A percentile compares a stretch with the other conserved stretches of the same genome.
phyloP scores from a whole-genome alignment of 192 early-diverging fungal species.

The Radiomyces spectabilis region DNA sequence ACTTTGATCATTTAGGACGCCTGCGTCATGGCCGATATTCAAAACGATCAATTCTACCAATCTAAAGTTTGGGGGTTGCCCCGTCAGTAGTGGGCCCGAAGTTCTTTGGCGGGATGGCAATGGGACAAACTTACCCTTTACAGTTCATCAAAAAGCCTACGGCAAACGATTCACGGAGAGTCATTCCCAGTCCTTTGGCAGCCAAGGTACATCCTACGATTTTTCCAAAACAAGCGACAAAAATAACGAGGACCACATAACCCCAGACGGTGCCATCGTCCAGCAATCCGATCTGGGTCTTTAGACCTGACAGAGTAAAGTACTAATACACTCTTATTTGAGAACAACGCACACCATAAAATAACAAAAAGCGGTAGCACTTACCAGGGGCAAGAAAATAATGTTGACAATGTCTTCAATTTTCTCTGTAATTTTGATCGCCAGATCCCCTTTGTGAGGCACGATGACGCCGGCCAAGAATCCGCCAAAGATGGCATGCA shows the following conservation, averaged over 20 bases:
- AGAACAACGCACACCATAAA: not conserved
- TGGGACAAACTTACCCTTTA: conserved; percentile 54
- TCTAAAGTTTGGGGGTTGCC: conserved; percentile 23
- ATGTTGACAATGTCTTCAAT: conserved; percentile 87
- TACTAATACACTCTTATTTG: conserved; percentile 41
- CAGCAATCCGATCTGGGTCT: conserved; percentile 75
- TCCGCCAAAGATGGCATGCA: conserved; percentile 92
- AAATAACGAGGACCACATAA: conserved; percentile 64
- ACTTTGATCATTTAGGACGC: conserved; percentile 64
- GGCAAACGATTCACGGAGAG: conserved; percentile 77
- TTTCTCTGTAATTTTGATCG: conserved; percentile 82
- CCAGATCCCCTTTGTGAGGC: conserved; percentile 84
- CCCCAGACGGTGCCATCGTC: conserved; percentile 69
- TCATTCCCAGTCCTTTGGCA: conserved; percentile 58
- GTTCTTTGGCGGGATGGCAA: not conserved
- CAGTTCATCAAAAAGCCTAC: conserved; percentile 93
- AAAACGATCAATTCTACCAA: conserved; percentile 94
- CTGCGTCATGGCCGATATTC: conserved; percentile 83
- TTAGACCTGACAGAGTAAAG: conserved; percentile 89
- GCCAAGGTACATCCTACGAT: conserved; percentile 73
- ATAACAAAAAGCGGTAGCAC: not conserved
- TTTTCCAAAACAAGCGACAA: conserved; percentile 79
- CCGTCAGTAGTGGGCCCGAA: not conserved
- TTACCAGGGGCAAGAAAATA: conserved; percentile 78
- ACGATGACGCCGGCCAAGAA: conserved; percentile 83